Evolutionary conservation across 768 basidiomycete species (phyloP).

Genomic region (Leccinum subtestaceum): DNA sequence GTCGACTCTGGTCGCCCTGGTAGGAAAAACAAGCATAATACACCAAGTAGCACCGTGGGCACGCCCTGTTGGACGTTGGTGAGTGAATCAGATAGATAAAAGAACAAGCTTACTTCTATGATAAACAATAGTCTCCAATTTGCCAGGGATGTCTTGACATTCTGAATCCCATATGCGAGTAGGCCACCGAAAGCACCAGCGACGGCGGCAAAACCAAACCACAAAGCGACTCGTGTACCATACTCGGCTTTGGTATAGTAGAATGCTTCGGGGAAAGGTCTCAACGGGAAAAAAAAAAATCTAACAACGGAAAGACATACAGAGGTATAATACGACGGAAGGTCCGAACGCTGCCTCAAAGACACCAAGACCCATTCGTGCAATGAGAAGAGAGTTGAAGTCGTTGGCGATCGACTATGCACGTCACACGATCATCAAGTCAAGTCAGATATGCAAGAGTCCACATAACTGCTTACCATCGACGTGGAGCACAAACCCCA

Average conservation of each 20-base stretch:
- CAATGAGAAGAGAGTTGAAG: conserved; percentile 29
- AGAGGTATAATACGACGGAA: conserved; percentile 33
- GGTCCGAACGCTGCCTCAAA: conserved; percentile 37
- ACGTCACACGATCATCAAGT: background rate
- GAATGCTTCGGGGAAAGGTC: conserved; percentile 33
- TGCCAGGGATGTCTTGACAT: conserved; percentile 36
- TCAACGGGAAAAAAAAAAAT: conserved; percentile 15
- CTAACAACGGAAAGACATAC: conserved; percentile 7
- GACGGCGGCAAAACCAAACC: conserved; percentile 56
- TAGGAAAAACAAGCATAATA: conserved; percentile 28
- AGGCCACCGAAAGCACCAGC: conserved; percentile 58
- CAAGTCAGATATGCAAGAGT: background rate
- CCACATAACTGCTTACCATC: conserved; percentile 44
- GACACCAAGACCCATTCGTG: conserved; percentile 31
- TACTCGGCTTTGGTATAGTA: conserved; percentile 49
- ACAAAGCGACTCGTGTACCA: conserved; percentile 47
- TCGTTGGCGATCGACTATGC: conserved; percentile 25
- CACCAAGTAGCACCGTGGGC: conserved; percentile 40
- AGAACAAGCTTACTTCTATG: conserved; percentile 19
- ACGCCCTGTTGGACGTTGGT: conserved; percentile 44
- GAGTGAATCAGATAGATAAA: background rate
- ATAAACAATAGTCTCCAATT: conserved; percentile 41
- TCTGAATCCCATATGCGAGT: conserved; percentile 50
- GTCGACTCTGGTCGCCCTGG: conserved; percentile 35
- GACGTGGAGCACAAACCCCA: conserved; percentile 74